Percentiles rank a stretch among this genome's conserved stretches.
phyloP scores from a whole-genome alignment of 108 stramenopile genomes.

The Skeletonema marinoi region DNA sequence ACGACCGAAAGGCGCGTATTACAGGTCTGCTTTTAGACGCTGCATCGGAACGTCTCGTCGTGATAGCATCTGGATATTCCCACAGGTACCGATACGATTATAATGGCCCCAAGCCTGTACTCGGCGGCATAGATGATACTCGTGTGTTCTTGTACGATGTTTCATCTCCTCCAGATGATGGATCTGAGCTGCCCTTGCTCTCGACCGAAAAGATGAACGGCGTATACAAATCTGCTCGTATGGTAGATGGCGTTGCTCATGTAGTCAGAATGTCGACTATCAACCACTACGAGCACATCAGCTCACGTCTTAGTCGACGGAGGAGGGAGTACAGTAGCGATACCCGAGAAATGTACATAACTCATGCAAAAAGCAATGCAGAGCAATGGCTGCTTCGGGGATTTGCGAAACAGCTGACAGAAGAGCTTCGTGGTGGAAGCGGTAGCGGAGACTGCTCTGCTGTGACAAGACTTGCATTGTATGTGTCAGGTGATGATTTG shows the following conservation, averaged over 20 bases:
- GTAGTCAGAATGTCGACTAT: background rate
- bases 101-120: background rate
- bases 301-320: no score
- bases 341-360: no score
- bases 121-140: background rate
- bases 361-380: no score
- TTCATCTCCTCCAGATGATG: background rate
- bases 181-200: background rate
- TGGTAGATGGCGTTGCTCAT: background rate
- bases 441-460: no score
- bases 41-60: background rate
- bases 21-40: background rate
- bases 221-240: conserved; percentile 1
- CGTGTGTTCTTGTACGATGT: background rate
- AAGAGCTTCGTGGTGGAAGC: no score
- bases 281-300: no score
- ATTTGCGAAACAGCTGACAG: no score
- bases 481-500: no score
- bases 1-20: background rate
- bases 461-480: no score
- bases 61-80: background rate
- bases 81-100: background rate
- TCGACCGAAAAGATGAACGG: background rate
- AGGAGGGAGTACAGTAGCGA: no score
- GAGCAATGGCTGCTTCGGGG: no score